Conservation (phyloP, 495 filamentous ascomycete genomes). For the Aspergillus ostianus region DNA sequence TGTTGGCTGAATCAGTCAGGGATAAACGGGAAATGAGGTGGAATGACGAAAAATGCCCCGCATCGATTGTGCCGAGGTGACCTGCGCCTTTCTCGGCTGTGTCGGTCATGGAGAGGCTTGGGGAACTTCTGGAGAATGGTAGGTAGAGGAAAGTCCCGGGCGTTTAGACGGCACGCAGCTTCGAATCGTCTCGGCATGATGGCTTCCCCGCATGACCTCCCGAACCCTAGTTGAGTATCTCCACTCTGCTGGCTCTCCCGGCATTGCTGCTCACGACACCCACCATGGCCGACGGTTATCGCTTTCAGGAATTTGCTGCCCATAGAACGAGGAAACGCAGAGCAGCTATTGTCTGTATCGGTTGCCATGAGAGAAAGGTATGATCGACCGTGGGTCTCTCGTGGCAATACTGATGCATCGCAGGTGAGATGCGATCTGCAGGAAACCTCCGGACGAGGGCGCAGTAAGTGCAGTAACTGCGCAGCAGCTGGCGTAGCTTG, state of each 20-base stretch:
- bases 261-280: background rate
- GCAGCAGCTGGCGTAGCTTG: constrained; percentile 25
- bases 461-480: constrained; percentile 30
- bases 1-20: background rate
- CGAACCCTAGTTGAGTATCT: too few species aligned
- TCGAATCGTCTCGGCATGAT: too few species aligned
- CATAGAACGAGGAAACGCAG: constrained; percentile 30
- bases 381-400: background rate
- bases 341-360: constrained; percentile 32
- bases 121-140: too few species aligned
- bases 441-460: constrained; percentile 22
- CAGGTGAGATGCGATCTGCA: constrained; percentile 37
- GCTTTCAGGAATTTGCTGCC: constrained; percentile 15
- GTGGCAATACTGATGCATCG: constrained; percentile 1
- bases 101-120: too few species aligned
- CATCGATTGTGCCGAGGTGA: too few species aligned
- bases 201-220: too few species aligned
- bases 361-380: constrained; percentile 39
- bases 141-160: too few species aligned
- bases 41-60: too few species aligned
- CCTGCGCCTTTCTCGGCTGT: too few species aligned
- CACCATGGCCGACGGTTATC: constrained; percentile 5
- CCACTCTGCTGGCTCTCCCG: too few species aligned
- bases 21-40: background rate
- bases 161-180: too few species aligned